Evolutionary conservation across 441 rosid genomes (phyloP).

Genomic region (Bocquillonia castaneifolia): DNA sequence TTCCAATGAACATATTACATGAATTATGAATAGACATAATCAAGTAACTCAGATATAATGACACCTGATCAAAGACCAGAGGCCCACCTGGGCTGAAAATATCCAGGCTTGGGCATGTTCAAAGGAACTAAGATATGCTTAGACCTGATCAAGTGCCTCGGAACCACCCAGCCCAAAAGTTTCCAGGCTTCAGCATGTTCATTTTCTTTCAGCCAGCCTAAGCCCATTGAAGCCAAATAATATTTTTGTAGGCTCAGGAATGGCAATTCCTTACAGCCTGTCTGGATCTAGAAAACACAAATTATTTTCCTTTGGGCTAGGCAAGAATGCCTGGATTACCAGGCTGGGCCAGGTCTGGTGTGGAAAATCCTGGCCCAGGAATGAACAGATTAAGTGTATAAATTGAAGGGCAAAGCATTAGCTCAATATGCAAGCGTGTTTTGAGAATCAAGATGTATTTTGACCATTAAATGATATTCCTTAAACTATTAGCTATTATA

Average conservation of each 20-base stretch:
- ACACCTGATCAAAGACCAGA: not conserved
- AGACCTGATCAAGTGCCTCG: not conserved
- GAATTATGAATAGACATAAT: too few relatives aligned
- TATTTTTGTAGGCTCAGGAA: not conserved
- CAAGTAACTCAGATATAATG: not conserved
- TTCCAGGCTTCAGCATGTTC: not conserved
- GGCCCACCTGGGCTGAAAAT: not conserved
- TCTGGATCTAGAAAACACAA: not conserved
- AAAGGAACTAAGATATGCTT: not conserved
- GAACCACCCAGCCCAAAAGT: not conserved
- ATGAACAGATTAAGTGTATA: not conserved
- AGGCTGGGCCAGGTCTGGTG: not conserved
- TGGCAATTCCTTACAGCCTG: not conserved
- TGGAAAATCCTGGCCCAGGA: not conserved
- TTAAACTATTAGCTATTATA: not conserved
- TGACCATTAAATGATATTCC: not conserved
- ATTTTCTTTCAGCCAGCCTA: not conserved
- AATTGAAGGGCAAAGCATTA: not conserved
- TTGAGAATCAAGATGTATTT: not conserved
- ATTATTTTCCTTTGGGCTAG: not conserved
- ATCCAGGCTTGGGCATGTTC: not conserved
- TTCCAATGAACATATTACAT: constrained; percentile 14
- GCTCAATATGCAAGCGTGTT: not conserved
- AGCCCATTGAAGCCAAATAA: not conserved
- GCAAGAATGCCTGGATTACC: not conserved